Percentiles rank a stretch among this genome's conserved stretches.
Conservation (phyloP, 345 rosid species). For the Melaleuca alternifolia region DNA sequence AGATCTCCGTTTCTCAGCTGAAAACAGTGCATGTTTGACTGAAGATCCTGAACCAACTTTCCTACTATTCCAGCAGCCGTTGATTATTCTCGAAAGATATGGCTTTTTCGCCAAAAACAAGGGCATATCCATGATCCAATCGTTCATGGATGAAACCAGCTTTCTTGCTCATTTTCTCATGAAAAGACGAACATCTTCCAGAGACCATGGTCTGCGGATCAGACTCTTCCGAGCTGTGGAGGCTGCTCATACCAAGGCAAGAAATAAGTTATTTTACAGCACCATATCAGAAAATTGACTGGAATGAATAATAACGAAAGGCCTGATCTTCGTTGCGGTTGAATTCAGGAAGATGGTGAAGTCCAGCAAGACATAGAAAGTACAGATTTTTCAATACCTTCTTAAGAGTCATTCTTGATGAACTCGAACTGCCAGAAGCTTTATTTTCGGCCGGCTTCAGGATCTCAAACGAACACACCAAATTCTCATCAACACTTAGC, state of each 20-base stretch:
- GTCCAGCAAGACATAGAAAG: background rate
- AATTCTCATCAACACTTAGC: constrained; percentile 60
- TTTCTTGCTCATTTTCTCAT: constrained; percentile 9
- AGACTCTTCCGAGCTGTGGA: background rate
- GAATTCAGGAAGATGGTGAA: background rate
- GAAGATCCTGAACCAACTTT: background rate
- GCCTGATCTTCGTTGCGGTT: background rate
- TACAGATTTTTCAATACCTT: constrained; percentile 31
- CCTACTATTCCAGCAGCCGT: background rate
- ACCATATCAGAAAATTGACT: background rate
- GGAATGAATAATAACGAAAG: background rate
- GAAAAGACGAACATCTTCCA: background rate
- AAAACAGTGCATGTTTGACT: background rate
- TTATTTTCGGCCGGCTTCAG: constrained; percentile 53
- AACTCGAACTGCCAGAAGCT: constrained; percentile 27
- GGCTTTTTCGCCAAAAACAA: background rate
- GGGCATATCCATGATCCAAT: background rate
- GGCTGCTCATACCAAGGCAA: background rate
- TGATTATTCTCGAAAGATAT: background rate
- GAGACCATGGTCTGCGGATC: background rate
- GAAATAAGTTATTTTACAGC: background rate
- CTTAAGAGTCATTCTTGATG: constrained; percentile 26
- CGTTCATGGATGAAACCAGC: background rate
- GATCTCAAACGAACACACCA: constrained; percentile 92
- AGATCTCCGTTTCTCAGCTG: background rate